Evolutionary conservation across 768 basidiomycete species (phyloP).

Genomic region (Suillus plorans): DNA sequence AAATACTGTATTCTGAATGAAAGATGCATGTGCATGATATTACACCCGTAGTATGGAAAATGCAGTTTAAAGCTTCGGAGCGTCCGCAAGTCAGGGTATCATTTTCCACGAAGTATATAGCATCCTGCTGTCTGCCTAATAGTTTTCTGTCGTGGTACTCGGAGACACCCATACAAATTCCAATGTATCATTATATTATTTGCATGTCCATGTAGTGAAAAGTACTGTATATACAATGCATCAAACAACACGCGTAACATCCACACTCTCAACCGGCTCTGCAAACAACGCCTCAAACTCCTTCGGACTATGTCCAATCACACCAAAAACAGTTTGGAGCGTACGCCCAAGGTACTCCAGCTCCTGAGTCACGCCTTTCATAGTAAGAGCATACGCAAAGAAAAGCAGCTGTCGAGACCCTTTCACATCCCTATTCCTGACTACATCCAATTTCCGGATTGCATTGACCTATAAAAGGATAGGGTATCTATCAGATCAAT

Average conservation of each 20-base stretch:
- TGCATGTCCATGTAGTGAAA: not conserved
- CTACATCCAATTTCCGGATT: constrained; percentile 82
- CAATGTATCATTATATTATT: not conserved
- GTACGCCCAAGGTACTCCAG: constrained; percentile 79
- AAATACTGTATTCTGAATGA: not conserved
- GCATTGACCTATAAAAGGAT: constrained; percentile 61
- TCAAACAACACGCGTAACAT: constrained; percentile 12
- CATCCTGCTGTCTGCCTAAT: not conserved
- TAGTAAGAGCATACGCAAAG: constrained; percentile 91
- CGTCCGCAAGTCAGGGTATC: not conserved
- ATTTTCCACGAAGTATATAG: not conserved
- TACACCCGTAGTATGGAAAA: not conserved
- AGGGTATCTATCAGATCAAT: not conserved
- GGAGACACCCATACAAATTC: not conserved
- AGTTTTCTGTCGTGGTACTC: not conserved
- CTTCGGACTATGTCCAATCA: constrained; percentile 78
- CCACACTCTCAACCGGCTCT: constrained; percentile 14
- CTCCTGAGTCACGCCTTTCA: constrained; percentile 92
- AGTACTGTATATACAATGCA: not conserved
- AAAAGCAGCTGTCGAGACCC: constrained; percentile 86
- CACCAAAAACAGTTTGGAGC: constrained; percentile 89
- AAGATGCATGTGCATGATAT: not conserved
- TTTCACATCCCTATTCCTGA: constrained; percentile 78
- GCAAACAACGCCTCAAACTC: constrained; percentile 82
- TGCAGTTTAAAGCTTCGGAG: not conserved